Evolutionary conservation across 2,329 filamentous ascomycete genomes (phyloP).

Genomic region (Juglanconis juglandina): DNA sequence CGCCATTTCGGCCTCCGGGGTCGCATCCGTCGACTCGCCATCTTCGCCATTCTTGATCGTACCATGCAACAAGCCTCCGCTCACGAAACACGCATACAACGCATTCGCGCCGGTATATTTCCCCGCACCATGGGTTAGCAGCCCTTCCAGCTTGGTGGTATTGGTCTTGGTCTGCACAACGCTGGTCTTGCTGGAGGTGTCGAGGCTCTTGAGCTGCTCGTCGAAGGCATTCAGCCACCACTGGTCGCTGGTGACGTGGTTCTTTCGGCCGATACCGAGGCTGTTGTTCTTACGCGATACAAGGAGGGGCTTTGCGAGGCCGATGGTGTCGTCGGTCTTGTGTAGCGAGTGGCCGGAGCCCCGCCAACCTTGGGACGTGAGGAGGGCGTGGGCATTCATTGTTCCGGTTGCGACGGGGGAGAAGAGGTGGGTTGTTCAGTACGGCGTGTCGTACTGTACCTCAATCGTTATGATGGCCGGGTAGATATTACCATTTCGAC

Average conservation of each 20-base stretch:
- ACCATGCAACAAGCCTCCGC: slow-evolving; percentile 72
- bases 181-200: slow-evolving; percentile 55
- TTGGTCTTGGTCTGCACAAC: slow-evolving; percentile 51
- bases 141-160: slow-evolving; percentile 49
- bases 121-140: slow-evolving; percentile 48
- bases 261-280: slow-evolving; percentile 76
- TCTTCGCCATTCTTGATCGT: slow-evolving; percentile 48
- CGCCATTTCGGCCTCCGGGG: slow-evolving; percentile 26
- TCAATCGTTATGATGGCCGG: background rate
- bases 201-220: slow-evolving; percentile 78
- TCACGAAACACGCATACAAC: slow-evolving; percentile 81
- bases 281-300: slow-evolving; percentile 79
- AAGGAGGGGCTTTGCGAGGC: slow-evolving; percentile 78
- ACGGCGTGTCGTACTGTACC: slow-evolving; percentile 1
- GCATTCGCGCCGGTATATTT: slow-evolving; percentile 60
- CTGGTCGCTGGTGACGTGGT: slow-evolving; percentile 68
- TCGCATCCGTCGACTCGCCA: slow-evolving; percentile 25
- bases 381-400: slow-evolving; percentile 83
- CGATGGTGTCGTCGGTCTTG: slow-evolving; percentile 65
- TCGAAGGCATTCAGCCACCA: slow-evolving; percentile 98
- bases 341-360: slow-evolving; percentile 87
- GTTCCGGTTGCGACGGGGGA: background rate
- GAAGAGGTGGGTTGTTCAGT: background rate
- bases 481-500: slow-evolving; percentile 1
- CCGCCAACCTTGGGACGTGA: slow-evolving; percentile 85